phyloP scores from a whole-genome alignment of 169 alveolate genomes.

The Plasmodium inui region DNA sequence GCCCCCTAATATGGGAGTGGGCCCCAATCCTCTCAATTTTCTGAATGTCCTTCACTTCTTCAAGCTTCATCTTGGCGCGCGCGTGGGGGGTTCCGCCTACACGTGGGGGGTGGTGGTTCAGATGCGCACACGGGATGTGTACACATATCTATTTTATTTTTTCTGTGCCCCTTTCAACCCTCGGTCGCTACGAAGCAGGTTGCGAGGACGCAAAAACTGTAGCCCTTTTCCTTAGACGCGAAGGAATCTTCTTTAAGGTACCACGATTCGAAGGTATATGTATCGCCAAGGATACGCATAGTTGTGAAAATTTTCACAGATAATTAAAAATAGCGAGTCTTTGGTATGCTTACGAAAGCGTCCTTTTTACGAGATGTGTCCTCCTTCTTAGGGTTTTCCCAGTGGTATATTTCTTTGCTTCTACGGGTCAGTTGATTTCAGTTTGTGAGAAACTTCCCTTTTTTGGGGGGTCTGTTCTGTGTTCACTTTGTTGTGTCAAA shows the following conservation, averaged over 20 bases:
- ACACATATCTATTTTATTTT: neutral
- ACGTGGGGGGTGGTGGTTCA: neutral
- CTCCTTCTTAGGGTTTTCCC: neutral
- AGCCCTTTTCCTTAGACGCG: neutral
- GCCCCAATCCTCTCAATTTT: conserved; percentile 97
- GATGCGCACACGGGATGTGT: neutral
- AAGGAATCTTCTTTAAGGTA: neutral
- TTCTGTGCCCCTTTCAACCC: neutral
- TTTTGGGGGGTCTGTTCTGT: neutral
- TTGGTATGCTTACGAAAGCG: neutral
- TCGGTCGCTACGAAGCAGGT: neutral
- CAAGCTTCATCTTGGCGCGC: conserved; percentile 74
- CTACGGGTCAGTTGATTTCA: neutral
- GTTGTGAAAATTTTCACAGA: neutral
- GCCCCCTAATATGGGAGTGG: conserved; percentile 98
- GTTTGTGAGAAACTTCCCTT: neutral
- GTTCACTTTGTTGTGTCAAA: neutral
- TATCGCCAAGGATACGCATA: neutral
- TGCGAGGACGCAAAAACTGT: neutral
- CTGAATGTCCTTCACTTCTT: conserved; percentile 91
- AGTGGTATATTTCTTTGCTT: neutral
- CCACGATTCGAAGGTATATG: conserved; percentile 1
- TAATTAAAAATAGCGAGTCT: neutral
- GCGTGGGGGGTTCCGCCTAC: neutral
- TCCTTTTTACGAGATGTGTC: neutral